These are phyloP conservation scores for Hirschfeldia incana DNA, from an alignment of 345 rosid species.

Conservation along the genomic window DNA sequence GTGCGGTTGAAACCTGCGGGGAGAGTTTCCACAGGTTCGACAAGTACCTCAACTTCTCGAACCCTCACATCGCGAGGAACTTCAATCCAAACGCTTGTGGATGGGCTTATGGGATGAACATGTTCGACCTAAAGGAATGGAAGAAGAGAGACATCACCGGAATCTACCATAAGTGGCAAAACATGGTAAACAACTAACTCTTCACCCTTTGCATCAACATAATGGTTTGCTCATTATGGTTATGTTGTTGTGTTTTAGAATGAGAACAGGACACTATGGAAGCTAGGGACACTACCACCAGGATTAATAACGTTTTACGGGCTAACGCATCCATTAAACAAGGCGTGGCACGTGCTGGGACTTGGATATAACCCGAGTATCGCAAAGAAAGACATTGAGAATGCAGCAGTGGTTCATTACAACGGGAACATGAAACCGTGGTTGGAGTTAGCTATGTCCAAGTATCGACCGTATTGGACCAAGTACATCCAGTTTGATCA, in stretches of 20 bases:
- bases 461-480: conserved; percentile 85
- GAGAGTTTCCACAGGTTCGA: conserved; percentile 97
- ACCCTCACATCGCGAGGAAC: conserved; percentile 83
- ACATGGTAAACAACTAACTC: conserved; percentile 58
- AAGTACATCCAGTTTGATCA: conserved; percentile 86
- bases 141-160: conserved; percentile 92
- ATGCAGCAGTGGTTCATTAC: conserved; percentile 91
- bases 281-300: conserved; percentile 97
- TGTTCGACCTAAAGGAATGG: conserved; percentile 91
- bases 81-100: conserved; percentile 98
- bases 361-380: conserved; percentile 94
- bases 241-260: conserved; percentile 48
- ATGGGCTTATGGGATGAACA: conserved; percentile 99
- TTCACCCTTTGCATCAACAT: neutral
- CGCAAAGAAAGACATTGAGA: conserved; percentile 74
- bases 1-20: conserved; percentile 98
- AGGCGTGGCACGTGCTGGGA: conserved; percentile 98
- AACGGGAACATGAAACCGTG: conserved; percentile 99
- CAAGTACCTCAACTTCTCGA: conserved; percentile 90
- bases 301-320: conserved; percentile 91
- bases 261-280: conserved; percentile 90
- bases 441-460: conserved; percentile 96
- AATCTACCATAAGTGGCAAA: conserved; percentile 98
- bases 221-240: conserved; percentile 11
- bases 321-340: conserved; percentile 78